Conservation (phyloP, 2,329 filamentous ascomycete genomes). For the Verticillium tricorpus region DNA sequence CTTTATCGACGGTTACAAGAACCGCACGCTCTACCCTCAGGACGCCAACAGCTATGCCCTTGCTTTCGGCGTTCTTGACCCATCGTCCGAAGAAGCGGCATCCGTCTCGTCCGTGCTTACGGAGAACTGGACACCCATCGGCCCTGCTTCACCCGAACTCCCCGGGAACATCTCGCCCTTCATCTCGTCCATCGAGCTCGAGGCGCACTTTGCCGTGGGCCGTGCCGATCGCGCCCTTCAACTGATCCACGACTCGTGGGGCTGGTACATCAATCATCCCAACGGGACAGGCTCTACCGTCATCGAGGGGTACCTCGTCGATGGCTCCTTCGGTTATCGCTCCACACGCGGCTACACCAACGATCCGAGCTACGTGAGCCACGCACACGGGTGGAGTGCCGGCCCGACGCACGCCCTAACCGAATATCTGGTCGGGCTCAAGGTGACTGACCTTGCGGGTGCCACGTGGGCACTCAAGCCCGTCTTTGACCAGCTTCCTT, state of each 20-base stretch:
- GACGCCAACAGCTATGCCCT: constrained; percentile 55
- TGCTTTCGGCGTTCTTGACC: constrained; percentile 38
- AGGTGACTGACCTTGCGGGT: constrained; percentile 8
- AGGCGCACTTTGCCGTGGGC: constrained; percentile 46
- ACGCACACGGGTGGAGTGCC: constrained; percentile 45
- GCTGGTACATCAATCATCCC: constrained; percentile 53
- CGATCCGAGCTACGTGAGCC: constrained; percentile 41
- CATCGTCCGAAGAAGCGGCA: constrained; percentile 24
- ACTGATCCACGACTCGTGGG: constrained; percentile 53
- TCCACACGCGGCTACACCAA: constrained; percentile 45
- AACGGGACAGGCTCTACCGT: constrained; percentile 55
- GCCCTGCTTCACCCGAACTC: constrained; percentile 51
- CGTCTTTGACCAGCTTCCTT: constrained; percentile 6
- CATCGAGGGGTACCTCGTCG: constrained; percentile 52
- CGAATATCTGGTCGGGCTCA: constrained; percentile 36
- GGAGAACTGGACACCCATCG: constrained; percentile 51
- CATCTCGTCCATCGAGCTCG: constrained; percentile 54
- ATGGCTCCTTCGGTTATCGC: constrained; percentile 55
- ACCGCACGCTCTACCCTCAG: constrained; percentile 50
- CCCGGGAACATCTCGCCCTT: constrained; percentile 55
- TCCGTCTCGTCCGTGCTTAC: constrained; percentile 39
- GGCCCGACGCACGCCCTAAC: constrained; percentile 43
- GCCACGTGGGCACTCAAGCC: constrained; percentile 9
- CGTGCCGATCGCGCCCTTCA: constrained; percentile 46
- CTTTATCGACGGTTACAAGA: constrained; percentile 49